Conservation (phyloP, 1,139 yeast genomes). For the Sugiyamaella xylanicola region DNA sequence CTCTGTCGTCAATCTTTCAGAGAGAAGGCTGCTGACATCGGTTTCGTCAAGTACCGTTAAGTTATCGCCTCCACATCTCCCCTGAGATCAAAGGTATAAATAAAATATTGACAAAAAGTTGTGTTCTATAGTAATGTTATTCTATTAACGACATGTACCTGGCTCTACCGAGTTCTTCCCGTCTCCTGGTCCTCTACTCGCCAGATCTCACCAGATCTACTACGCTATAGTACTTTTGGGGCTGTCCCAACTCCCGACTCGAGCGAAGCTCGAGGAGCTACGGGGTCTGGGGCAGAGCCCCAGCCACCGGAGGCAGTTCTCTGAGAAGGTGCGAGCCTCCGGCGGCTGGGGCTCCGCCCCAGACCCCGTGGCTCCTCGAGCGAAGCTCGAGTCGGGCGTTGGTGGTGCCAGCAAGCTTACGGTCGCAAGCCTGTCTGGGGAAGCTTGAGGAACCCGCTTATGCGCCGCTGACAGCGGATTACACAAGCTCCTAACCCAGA, state of each 20-base stretch:
- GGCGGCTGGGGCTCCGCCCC: no score
- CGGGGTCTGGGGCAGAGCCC: no score
- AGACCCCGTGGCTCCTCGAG: no score
- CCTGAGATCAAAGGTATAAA: background rate
- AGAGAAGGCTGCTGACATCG: constrained; percentile 98
- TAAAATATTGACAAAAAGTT: constrained; percentile 9
- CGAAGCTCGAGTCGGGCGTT: no score
- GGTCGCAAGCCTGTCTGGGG: background rate
- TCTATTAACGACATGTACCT: constrained; percentile 12
- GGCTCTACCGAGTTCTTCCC: background rate
- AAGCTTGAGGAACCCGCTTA: background rate
- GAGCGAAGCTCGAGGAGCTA: no score
- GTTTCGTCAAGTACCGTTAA: constrained; percentile 99
- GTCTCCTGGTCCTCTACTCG: no score
- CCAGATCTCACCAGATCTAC: no score
- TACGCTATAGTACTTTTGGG: no score
- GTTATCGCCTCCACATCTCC: constrained; percentile 23
- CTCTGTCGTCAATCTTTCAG: constrained; percentile 99
- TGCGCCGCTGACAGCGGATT: constrained; percentile 4
- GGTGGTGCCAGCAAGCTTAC: no score
- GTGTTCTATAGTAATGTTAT: constrained; percentile 19
- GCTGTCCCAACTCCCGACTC: no score
- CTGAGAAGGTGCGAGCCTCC: no score
- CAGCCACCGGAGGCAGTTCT: no score
- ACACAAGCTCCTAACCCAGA: constrained; percentile 10